Evolutionary conservation across 441 rosid genomes (phyloP).

Genomic region (Cnidoscolus chayamansa): DNA sequence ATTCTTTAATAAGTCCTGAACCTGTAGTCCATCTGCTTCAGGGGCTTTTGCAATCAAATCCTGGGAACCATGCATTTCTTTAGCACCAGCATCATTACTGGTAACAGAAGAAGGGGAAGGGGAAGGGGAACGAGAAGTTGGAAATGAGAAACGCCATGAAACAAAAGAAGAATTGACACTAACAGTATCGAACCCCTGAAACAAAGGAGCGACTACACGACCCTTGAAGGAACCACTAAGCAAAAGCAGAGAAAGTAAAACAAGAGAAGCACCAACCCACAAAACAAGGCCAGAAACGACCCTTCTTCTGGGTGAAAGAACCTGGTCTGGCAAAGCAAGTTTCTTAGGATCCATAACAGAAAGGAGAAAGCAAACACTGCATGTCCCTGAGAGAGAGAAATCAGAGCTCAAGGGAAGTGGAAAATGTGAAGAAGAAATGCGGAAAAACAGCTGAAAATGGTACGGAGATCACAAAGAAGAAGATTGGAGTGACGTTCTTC

Average conservation of each 20-base stretch:
- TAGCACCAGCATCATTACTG: not conserved
- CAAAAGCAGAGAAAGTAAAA: conserved; percentile 42
- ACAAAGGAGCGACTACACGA: conserved; percentile 43
- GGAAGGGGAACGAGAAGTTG: conserved; percentile 16
- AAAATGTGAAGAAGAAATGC: conserved; percentile 2
- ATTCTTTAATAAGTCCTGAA: conserved; percentile 6
- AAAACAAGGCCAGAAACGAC: conserved; percentile 46
- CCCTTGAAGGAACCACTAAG: conserved; percentile 37
- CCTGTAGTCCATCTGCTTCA: not conserved
- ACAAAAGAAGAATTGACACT: conserved; percentile 30
- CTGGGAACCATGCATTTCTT: not conserved
- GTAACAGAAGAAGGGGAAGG: not conserved
- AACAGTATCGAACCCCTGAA: conserved; percentile 40
- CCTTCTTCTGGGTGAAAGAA: conserved; percentile 40
- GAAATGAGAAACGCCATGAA: conserved; percentile 36
- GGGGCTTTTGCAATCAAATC: not conserved
- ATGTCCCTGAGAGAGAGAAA: not conserved
- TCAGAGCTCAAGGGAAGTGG: not conserved
- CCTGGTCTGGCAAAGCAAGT: conserved; percentile 41
- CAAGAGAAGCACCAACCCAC: conserved; percentile 44
- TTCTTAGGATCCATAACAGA: conserved; percentile 44
- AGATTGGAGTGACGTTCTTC: not conserved
- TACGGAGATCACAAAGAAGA: conserved; percentile 7
- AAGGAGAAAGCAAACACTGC: not conserved
- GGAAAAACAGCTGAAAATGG: not conserved